These are phyloP conservation scores for Phaffia australis DNA, from an alignment of 768 basidiomycete species.

Conservation along the genomic window DNA sequence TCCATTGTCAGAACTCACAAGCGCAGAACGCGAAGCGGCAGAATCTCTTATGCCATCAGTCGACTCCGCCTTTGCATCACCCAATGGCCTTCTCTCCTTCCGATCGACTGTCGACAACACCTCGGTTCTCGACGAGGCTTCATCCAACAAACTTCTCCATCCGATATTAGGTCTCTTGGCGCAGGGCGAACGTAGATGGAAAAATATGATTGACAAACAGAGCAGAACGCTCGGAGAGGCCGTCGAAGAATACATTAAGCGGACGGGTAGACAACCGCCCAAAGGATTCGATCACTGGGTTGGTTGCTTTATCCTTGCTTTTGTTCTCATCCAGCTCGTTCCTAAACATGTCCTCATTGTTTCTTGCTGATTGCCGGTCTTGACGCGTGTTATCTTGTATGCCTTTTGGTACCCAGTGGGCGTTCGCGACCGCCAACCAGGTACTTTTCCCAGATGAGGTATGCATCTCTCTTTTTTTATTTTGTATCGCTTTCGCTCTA, in stretches of 20 bases:
- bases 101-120: not conserved
- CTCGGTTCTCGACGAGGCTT: not conserved
- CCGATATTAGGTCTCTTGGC: constrained; percentile 78
- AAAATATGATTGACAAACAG: constrained; percentile 56
- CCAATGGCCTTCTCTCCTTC: not conserved
- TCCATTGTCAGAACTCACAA: constrained; percentile 18
- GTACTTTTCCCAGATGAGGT: constrained; percentile 37
- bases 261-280: constrained; percentile 70
- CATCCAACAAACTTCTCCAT: constrained; percentile 38
- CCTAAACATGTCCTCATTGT: not conserved
- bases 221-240: constrained; percentile 69
- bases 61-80: not conserved
- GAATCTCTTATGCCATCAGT: not conserved
- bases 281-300: constrained; percentile 59
- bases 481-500: no score
- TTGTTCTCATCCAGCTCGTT: not conserved
- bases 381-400: no score
- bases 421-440: constrained; percentile 33
- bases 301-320: not conserved
- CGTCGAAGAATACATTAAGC: constrained; percentile 64
- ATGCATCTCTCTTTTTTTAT: not conserved
- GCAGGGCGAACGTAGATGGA: constrained; percentile 66
- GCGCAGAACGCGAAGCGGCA: constrained; percentile 15
- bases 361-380: not conserved
- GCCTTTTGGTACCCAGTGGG: constrained; percentile 28